phyloP scores from a whole-genome alignment of 768 basidiomycete genomes.

The Trametopsis cervina region DNA sequence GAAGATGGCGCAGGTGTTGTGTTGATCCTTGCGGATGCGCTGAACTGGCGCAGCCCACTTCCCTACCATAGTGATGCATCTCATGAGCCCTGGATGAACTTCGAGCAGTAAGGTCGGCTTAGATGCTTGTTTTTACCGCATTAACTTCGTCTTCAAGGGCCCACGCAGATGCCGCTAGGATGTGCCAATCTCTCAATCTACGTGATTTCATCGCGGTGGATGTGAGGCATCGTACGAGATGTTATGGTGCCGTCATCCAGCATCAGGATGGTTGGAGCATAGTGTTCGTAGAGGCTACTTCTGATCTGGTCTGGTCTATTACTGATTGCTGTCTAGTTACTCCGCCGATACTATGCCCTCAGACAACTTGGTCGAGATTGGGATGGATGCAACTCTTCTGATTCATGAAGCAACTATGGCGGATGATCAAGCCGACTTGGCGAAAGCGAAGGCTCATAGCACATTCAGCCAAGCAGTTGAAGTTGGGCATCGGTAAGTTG shows the following conservation, averaged over 20 bases:
- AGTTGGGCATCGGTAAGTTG: constrained; percentile 58
- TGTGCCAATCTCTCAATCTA: constrained; percentile 52
- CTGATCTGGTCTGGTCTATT: background rate
- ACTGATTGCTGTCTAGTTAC: constrained; percentile 45
- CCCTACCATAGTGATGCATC: constrained; percentile 19
- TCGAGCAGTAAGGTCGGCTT: background rate
- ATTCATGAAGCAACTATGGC: constrained; percentile 95
- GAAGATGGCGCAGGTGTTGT: constrained; percentile 43
- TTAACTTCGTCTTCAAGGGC: constrained; percentile 37
- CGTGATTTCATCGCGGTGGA: constrained; percentile 58
- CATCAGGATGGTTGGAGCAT: constrained; percentile 73
- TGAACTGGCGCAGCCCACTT: constrained; percentile 39
- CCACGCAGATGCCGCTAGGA: constrained; percentile 22
- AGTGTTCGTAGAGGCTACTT: constrained; percentile 40
- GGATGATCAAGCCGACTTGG: constrained; percentile 73
- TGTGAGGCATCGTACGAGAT: constrained; percentile 65
- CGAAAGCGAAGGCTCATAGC: constrained; percentile 73
- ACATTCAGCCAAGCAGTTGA: constrained; percentile 86
- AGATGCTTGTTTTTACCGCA: background rate
- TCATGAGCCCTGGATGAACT: constrained; percentile 17
- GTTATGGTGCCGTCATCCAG: constrained; percentile 64
- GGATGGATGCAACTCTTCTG: constrained; percentile 64
- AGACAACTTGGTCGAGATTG: constrained; percentile 56
- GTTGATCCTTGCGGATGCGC: constrained; percentile 42
- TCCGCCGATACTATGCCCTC: constrained; percentile 89